Base-by-base conservation (phyloP, 805 yeast genomes). In the Suhomyces vadensis region DNA sequence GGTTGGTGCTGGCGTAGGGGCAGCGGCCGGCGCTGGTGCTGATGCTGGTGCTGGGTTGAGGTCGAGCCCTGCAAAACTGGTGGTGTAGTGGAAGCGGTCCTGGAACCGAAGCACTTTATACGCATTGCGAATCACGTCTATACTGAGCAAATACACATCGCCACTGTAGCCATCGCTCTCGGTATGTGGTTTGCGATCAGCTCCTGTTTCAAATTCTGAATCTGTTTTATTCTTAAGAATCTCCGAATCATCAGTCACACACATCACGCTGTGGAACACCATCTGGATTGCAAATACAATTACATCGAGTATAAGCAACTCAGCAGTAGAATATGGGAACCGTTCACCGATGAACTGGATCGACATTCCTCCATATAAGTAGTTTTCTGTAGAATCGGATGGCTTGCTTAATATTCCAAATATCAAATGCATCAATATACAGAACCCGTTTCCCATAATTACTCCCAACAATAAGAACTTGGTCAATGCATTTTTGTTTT, bases 341-440 rank as follows among this genome's bases (percentile, higher is more conserved):
- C 65, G 46, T 47, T 71, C 75, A 0, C 75, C 75, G 11, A 71
- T 63, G 44, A 70, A 71, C 44, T 67, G 71, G 8, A 70, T 45
- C 5, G 68, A 53, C 29, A 63, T 21, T 3, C 71, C 61, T 1
- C 75, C 75, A 46, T 67, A 60, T 10, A 67, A 51, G 37, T 47
- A 53, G 4, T 49, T 48, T 22, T 57, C 61, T 2, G 49, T 24
- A 14, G 52, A 44, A 9, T 41, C 42, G 19, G 55, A 41, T 5
- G 46, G 37, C 33, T 10, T 16, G 11, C 17, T 49, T 38, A 59
- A 58, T 2, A 50, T 53, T 4, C 71, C 69, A 36, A 58, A 57
- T 3, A 65, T 7, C 31, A 65, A 36, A 51, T 70, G 76, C 8
- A 43, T 42, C 3, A 59, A 5, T 2, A 64, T 17, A 37, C 65